These are phyloP conservation scores for Cordyceps militaris DNA, from an alignment of 2,329 filamentous ascomycete genomes.

Conservation along the genomic window DNA sequence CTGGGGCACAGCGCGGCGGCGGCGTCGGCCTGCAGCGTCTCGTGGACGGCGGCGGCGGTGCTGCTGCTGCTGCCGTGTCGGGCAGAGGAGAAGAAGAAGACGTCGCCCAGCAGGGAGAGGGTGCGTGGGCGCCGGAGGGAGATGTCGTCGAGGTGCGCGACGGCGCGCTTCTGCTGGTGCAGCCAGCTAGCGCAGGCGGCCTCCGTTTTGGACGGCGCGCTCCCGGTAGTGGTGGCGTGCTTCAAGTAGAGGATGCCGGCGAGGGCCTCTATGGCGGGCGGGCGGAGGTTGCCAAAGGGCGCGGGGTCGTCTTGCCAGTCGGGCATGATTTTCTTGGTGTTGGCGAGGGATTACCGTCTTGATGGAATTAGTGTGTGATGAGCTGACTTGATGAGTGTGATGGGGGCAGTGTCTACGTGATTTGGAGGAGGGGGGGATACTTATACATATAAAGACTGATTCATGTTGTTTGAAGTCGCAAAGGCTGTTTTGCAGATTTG, in stretches of 20 bases:
- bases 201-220: not conserved
- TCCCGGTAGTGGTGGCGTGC: not conserved
- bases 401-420: not conserved
- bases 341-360: too few species aligned
- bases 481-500: not conserved
- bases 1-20: conserved; percentile 33
- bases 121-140: not conserved
- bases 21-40: conserved; percentile 17
- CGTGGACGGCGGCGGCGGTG: conserved; percentile 7
- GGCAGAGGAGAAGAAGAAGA: conserved; percentile 26
- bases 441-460: not conserved
- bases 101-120: not conserved
- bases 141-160: not conserved
- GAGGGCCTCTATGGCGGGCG: not conserved
- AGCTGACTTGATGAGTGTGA: not conserved
- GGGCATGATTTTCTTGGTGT: not conserved
- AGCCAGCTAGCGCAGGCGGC: conserved; percentile 1
- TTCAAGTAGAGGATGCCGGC: conserved; percentile 4
- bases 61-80: conserved; percentile 23
- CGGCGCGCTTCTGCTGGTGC: not conserved
- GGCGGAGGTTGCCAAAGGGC: not conserved
- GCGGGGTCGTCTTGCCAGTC: not conserved
- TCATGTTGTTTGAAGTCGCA: not conserved
- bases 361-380: not conserved
- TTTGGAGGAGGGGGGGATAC: not conserved